Percentiles rank a stretch among this genome's conserved stretches.
These are phyloP conservation scores for Talaromyces sp. DNA, from an alignment of 2,329 filamentous ascomycete species.

Conservation along the genomic window DNA sequence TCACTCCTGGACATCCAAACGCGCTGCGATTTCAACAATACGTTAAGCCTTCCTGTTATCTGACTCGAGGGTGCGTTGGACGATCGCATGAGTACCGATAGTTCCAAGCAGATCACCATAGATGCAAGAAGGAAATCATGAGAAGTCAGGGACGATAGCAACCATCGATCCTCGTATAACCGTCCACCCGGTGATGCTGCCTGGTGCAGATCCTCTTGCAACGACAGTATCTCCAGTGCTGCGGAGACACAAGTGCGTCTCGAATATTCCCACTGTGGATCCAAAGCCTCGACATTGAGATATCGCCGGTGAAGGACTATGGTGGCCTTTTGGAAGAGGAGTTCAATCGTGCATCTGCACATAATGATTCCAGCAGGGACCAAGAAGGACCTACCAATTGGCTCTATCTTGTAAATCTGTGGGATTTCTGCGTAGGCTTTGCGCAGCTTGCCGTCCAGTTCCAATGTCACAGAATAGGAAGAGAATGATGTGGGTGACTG, in stretches of 20 bases:
- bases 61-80: not conserved
- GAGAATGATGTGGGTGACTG: slow-evolving; percentile 9
- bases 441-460: slow-evolving; percentile 20
- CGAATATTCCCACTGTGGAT: slow-evolving; percentile 32
- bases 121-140: slow-evolving; percentile 59
- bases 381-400: slow-evolving; percentile 34
- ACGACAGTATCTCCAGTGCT: slow-evolving; percentile 43
- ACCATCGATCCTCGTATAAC: slow-evolving; percentile 52
- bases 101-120: slow-evolving; percentile 51
- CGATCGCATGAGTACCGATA: slow-evolving; percentile 14
- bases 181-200: slow-evolving; percentile 47
- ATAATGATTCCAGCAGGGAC: slow-evolving; percentile 48
- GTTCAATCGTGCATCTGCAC: slow-evolving; percentile 46
- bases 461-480: slow-evolving; percentile 18
- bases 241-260: slow-evolving; percentile 42
- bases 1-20: slow-evolving; percentile 13
- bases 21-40: slow-evolving; percentile 12
- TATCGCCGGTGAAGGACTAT: slow-evolving; percentile 49
- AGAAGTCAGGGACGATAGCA: slow-evolving; percentile 52
- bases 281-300: slow-evolving; percentile 33
- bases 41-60: slow-evolving; percentile 7
- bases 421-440: slow-evolving; percentile 18
- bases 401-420: slow-evolving; percentile 18
- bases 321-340: slow-evolving; percentile 46
- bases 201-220: slow-evolving; percentile 46